Conservation (phyloP, 78 protist genomes). For the Fonticula alba region DNA sequence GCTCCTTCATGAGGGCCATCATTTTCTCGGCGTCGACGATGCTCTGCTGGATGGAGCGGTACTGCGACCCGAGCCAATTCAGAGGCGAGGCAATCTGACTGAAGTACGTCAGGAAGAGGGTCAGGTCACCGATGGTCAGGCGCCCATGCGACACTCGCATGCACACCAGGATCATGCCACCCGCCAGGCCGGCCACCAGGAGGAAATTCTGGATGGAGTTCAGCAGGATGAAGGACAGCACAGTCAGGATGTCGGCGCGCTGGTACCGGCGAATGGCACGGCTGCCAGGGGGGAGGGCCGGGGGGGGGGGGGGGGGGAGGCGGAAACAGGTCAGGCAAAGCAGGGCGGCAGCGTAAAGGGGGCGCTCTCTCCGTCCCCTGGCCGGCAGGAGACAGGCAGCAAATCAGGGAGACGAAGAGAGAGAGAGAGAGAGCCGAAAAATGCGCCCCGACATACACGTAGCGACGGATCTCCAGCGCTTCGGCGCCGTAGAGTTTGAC, state of each 20-base stretch:
- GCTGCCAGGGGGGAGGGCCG: too few relatives aligned
- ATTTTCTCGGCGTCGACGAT: conserved; percentile 23
- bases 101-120: conserved; percentile 14
- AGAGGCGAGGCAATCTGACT: conserved; percentile 24
- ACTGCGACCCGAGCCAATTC: conserved; percentile 41
- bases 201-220: conserved; percentile 12
- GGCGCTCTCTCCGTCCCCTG: too few relatives aligned
- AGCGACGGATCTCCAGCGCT: conserved; percentile 9
- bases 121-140: conserved; percentile 19
- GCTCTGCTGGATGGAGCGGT: background rate
- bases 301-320: too few relatives aligned
- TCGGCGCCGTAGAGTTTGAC: conserved; percentile 47
- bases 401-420: too few relatives aligned
- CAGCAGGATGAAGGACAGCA: background rate
- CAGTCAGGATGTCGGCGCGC: background rate
- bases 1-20: conserved; percentile 20
- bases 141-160: background rate
- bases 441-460: too few relatives aligned
- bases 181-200: conserved; percentile 7
- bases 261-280: conserved; percentile 12
- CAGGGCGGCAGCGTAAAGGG: too few relatives aligned
- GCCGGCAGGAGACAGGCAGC: too few relatives aligned
- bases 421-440: too few relatives aligned
- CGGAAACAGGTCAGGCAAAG: too few relatives aligned
- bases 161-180: conserved; percentile 4